These are phyloP conservation scores for Fusarium sp. DNA, from an alignment of 2,329 filamentous ascomycete genomes.

Conservation along the genomic window DNA sequence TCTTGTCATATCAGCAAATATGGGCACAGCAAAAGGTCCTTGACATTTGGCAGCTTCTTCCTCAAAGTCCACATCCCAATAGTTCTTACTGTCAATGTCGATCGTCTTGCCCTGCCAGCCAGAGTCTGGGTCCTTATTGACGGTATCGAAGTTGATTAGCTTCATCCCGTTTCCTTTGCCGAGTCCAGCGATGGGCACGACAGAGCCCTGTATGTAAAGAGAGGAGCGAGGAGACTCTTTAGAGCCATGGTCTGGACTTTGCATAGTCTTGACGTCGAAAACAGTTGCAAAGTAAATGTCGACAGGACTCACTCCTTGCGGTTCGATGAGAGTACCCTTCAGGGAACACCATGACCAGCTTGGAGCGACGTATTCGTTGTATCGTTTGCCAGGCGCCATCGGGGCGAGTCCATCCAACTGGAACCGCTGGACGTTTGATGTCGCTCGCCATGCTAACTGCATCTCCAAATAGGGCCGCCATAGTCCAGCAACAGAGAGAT, in stretches of 20 bases:
- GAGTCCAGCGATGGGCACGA: not conserved
- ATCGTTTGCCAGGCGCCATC: not conserved
- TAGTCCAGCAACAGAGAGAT: slow-evolving; percentile 15
- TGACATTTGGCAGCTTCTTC: slow-evolving; percentile 12
- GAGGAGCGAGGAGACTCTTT: not conserved
- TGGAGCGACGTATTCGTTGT: slow-evolving; percentile 1
- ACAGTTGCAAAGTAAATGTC: slow-evolving; percentile 1
- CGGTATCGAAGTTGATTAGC: not conserved
- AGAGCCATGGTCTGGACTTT: not conserved
- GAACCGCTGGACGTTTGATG: not conserved
- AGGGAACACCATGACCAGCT: slow-evolving; percentile 32
- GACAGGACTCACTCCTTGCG: not conserved
- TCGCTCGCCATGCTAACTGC: slow-evolving; percentile 29
- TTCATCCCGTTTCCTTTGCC: not conserved
- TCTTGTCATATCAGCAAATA: slow-evolving; percentile 2
- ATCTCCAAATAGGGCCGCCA: slow-evolving; percentile 12
- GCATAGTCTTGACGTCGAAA: not conserved
- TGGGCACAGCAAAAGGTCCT: slow-evolving; percentile 4
- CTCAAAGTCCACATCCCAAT: slow-evolving; percentile 19
- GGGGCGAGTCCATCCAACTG: not conserved
- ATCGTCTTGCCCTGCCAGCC: not conserved
- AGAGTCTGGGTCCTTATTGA: rapidly evolving
- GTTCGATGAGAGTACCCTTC: slow-evolving; percentile 16
- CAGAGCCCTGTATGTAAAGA: not conserved
- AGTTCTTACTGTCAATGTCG: not conserved